Base-by-base conservation (phyloP, 2,329 filamentous ascomycete species). In the Dactylellina haptotyla region DNA sequence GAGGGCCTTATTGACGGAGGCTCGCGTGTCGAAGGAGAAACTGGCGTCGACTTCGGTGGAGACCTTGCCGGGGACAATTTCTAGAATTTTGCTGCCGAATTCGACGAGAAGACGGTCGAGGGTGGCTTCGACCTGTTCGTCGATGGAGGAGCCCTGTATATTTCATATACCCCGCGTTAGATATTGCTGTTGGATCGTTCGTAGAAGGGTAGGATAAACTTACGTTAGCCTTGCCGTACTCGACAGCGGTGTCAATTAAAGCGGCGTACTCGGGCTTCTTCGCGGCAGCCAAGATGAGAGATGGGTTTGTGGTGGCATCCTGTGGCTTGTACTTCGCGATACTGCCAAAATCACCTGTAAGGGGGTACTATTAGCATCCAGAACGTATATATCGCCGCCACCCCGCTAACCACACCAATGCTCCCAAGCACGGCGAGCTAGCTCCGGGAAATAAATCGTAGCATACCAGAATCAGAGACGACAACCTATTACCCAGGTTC, bases 251-350 rank as follows among this genome's bases (percentile, higher is more conserved):
- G 81, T 98, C 93, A 79, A 97, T 96, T 81, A 98, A 85, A 83
- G 90, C 89, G 80, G 91, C 92, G 83, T 98, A 98, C 84, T 97
- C 93, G 82, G 91, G 81, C 89, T 98, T 98, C 88, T 99, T 98
- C 82, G 95, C 93, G 77, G 95, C 95, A 78, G 93, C 94, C 82
- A 99, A 90, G 84, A 99, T 98, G 82, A 99, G 87, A 76, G 95
- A 98, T 74, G 95, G 95, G 89, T 99, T 99, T 86, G 95, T 99
- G 83, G 95, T 99, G 81, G 95, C 95, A 91, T 99, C 95, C 87
- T 99, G 93, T 77, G 95, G 95, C 89, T 97, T 96, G 89, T 99
- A 99, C 87, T 98, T 97, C 86, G 87, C 93, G 83, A 99, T 99
- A 83, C 93, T 93, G 88, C 84, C 82, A 78, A 83, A 83, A 81